Base-by-base conservation (phyloP, 306 rosid species). In the Malus orientalis region DNA sequence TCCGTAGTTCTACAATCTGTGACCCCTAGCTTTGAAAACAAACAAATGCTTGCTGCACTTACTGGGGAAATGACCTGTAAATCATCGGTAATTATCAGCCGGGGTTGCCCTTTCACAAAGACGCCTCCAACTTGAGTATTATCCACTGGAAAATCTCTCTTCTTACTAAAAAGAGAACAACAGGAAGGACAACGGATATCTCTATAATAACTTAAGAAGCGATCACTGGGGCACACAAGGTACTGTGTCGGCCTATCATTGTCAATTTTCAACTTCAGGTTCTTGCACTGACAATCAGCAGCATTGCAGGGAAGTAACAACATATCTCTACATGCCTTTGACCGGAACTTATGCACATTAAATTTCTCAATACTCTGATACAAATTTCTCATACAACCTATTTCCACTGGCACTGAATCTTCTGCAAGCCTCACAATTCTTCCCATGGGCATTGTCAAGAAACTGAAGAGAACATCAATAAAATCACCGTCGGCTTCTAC, bases 321-420 rank as follows among this genome's bases (percentile, higher is more conserved):
- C 70, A 69, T 69, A 14, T 3, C 23, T n/a, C 1, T 59, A n/a
- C 53, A 19, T 1, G 3, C 60, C 5, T 11, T 6, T 2, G 27
- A 4, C 5, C 18, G 4, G 60, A 69, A 77, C 1, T 38, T 8
- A 4, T 68, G 11, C 4, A 15, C 49, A 1, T 77, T 54, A 6
- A 77, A 3, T 10, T 69, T 69, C 22, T 29, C 15, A 4, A 77
- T 51, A 30, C 81, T 69, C 4, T 20, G 3, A 22, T 69, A 59
- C 63, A 77, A 20, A 45, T 77, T 77, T 54, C 18, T 38, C 75
- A 77, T 29, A 44, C 75, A 69, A 19, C 75, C 75, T 33, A 44
- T 45, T 45, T 6, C 47, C 19, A 13, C 6, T 1, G 49, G 15
- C 4, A 23, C 10, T 3, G 74, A 38, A 8, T 27, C 5, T 1